Percentiles rank a stretch among this genome's conserved stretches.
Conservation (phyloP, 179 eudicot genomes). For the Monotropa hypopitys region DNA sequence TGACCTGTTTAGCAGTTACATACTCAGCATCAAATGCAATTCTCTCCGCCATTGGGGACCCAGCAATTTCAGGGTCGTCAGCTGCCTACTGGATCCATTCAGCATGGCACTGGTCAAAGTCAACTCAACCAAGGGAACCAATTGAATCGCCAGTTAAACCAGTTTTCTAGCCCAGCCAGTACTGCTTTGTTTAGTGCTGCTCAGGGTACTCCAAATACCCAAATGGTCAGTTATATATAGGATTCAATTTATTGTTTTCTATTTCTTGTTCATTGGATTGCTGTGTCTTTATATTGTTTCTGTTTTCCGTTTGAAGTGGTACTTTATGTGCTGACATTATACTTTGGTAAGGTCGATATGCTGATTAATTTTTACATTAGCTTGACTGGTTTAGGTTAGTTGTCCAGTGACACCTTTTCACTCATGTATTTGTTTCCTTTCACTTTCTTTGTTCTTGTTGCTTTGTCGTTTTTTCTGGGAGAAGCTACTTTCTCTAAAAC, state of each 20-base stretch:
- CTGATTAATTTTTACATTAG: not conserved
- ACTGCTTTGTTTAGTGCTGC: constrained; percentile 82
- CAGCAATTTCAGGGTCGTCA: constrained; percentile 89
- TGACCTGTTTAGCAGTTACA: constrained; percentile 38
- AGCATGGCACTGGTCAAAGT: constrained; percentile 70
- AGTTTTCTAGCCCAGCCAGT: constrained; percentile 74
- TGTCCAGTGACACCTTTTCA: not conserved
- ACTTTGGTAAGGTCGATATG: not conserved
- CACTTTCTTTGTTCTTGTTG: not conserved
- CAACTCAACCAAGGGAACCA: constrained; percentile 89
- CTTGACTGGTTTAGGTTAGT: not conserved
- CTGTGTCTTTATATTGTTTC: not conserved
- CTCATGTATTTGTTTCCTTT: not conserved
- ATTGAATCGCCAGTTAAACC: constrained; percentile 83
- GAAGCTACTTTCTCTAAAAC: not conserved
- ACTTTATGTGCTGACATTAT: not conserved
- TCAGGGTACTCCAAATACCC: constrained; percentile 64
- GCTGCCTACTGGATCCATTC: constrained; percentile 58
- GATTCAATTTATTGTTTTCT: not conserved
- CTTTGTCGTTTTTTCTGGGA: not conserved
- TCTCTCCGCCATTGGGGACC: constrained; percentile 61
- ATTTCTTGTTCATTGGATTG: not conserved
- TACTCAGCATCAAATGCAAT: constrained; percentile 78
- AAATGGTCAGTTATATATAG: constrained; percentile 44
- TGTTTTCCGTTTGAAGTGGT: not conserved